Conservation (phyloP, 768 basidiomycete species). For the Coprinopsis sp. region DNA sequence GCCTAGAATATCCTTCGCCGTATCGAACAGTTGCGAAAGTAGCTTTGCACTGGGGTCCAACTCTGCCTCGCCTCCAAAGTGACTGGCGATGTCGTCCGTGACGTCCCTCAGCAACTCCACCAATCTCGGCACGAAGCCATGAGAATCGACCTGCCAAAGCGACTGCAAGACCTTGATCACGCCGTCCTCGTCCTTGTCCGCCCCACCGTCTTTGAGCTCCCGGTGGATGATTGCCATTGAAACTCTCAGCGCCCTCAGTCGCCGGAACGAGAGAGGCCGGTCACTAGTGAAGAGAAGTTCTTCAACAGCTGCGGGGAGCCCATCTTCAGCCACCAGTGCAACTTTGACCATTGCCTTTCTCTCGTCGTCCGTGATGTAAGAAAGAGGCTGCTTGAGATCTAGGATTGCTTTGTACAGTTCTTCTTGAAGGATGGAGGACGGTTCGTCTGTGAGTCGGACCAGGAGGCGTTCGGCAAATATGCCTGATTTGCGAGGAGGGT, state of each 20-base stretch:
- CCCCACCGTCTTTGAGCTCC: slow-evolving; percentile 35
- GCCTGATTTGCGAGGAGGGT: slow-evolving; percentile 56
- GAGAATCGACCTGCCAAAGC: slow-evolving; percentile 56
- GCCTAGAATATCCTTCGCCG: slow-evolving; percentile 47
- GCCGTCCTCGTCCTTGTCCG: slow-evolving; percentile 38
- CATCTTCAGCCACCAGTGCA: slow-evolving; percentile 66
- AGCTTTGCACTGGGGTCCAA: slow-evolving; percentile 37
- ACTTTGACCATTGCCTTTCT: slow-evolving; percentile 53
- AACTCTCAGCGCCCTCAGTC: slow-evolving; percentile 58
- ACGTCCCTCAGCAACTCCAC: slow-evolving; percentile 30
- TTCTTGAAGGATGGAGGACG: slow-evolving; percentile 51
- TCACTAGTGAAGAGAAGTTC: slow-evolving; percentile 49
- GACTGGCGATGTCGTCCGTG: slow-evolving; percentile 45
- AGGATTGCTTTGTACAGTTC: slow-evolving; percentile 58
- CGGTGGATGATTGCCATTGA: slow-evolving; percentile 53
- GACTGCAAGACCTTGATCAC: slow-evolving; percentile 52
- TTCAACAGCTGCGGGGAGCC: slow-evolving; percentile 57
- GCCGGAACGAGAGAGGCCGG: slow-evolving; percentile 46
- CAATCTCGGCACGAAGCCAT: slow-evolving; percentile 54
- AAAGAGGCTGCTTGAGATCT: slow-evolving; percentile 54
- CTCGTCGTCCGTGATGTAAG: slow-evolving; percentile 58
- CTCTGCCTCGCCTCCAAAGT: slow-evolving; percentile 43
- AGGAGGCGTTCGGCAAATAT: slow-evolving; percentile 69
- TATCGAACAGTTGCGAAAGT: slow-evolving; percentile 51
- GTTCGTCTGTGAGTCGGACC: slow-evolving; percentile 53